phyloP scores from a whole-genome alignment of 257 asterid species.

The Thymus mandschuricus region DNA sequence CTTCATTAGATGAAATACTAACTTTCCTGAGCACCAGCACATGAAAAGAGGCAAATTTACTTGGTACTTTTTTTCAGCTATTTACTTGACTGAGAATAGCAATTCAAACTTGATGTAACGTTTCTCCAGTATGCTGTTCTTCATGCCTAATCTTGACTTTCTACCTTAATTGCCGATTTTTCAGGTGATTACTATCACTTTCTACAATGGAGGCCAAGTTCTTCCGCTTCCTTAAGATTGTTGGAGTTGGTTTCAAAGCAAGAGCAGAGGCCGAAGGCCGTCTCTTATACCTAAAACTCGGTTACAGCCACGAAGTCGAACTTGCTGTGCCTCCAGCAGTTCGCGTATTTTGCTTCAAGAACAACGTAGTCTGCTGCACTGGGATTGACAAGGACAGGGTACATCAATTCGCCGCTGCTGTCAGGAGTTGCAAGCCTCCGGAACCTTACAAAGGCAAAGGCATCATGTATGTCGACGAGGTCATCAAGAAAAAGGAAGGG shows the following conservation, averaged over 20 bases:
- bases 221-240: constrained; percentile 32
- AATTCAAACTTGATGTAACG: background rate
- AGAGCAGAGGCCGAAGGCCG: constrained; percentile 38
- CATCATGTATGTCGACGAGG: constrained; percentile 34
- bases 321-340: constrained; percentile 31
- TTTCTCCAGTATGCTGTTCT: background rate
- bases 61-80: background rate
- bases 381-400: constrained; percentile 36
- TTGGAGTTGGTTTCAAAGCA: constrained; percentile 38
- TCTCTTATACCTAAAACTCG: constrained; percentile 30
- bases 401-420: constrained; percentile 35
- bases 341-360: constrained; percentile 34
- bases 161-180: background rate
- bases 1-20: background rate
- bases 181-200: constrained; percentile 9
- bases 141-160: background rate
- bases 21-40: background rate
- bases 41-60: background rate
- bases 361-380: constrained; percentile 33
- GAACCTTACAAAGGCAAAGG: constrained; percentile 35
- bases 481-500: constrained; percentile 34
- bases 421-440: constrained; percentile 34
- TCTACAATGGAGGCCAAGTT: constrained; percentile 23
- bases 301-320: constrained; percentile 35
- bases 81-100: background rate